Conservation (phyloP, 306 rosid species). For the Malus domestica region ASM211411v1 NC_041795.1:6423001-6423500, state of each 20-base stretch:
- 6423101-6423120: conserved; percentile 91
- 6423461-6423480: neutral
- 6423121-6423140: neutral
- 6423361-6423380: conserved; percentile 29
- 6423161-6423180: neutral
- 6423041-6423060: neutral
- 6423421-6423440: neutral
- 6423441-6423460: neutral
- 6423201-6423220: neutral
- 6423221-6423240: neutral
- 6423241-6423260: neutral
- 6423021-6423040: neutral
- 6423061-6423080: conserved; percentile 45
- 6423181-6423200: neutral
- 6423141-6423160: neutral
- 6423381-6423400: neutral
- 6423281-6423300: conserved; percentile 66
- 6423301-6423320: conserved; percentile 34
- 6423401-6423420: neutral
- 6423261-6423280: conserved; percentile 56
- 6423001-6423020: too few relatives aligned
- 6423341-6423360: conserved; percentile 37
- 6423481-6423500: too few relatives aligned
- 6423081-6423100: conserved; percentile 69
- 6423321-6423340: conserved; percentile 23